These are phyloP conservation scores for Camellia lanceoleosa DNA, from an alignment of 148 eudicot genomes.

Conservation along the genomic window DNA sequence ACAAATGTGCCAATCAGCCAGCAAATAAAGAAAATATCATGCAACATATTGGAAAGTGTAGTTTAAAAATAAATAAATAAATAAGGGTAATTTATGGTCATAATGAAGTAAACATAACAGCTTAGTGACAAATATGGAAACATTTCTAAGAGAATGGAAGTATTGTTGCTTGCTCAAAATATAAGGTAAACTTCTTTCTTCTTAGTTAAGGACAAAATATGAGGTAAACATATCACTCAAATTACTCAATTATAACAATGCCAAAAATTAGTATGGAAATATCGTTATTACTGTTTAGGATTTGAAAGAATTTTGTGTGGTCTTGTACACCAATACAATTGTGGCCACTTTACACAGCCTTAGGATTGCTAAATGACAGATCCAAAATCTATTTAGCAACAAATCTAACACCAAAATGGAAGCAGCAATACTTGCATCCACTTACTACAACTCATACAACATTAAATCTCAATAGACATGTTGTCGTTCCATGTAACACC, in stretches of 20 bases:
- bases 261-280: background rate
- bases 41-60: background rate
- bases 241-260: background rate
- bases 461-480: background rate
- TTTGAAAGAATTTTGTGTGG: background rate
- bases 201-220: background rate
- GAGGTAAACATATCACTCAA: background rate
- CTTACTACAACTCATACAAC: background rate
- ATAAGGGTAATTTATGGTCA: background rate
- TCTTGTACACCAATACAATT: background rate
- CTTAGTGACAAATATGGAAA: background rate
- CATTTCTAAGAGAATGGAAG: background rate
- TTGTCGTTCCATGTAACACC: background rate
- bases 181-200: background rate
- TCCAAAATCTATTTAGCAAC: background rate
- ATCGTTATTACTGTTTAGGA: background rate
- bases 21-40: background rate
- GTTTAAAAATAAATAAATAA: background rate
- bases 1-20: background rate
- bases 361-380: background rate
- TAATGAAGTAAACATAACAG: background rate
- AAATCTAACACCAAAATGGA: background rate
- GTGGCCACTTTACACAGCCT: background rate
- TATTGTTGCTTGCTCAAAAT: background rate
- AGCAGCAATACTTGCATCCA: background rate